These are phyloP conservation scores for Cladophialophora psammophila DNA, from an alignment of 2,329 filamentous ascomycete genomes.

Conservation along the genomic window DNA sequence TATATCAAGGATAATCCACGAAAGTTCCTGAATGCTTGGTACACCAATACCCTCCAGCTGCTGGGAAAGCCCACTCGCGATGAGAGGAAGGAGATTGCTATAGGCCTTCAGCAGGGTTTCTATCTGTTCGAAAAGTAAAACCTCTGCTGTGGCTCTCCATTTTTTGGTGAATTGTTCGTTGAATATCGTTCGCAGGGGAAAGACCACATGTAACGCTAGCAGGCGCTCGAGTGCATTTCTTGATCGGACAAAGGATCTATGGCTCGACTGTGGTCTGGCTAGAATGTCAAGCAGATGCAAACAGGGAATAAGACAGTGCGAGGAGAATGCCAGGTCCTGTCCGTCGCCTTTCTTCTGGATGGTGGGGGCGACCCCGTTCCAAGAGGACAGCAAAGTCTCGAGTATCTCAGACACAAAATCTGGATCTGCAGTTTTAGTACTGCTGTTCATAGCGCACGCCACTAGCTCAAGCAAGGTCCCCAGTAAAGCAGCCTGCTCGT, in stretches of 20 bases:
- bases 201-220: conserved; percentile 46
- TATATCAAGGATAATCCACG: conserved; percentile 43
- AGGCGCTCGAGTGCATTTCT: conserved; percentile 43
- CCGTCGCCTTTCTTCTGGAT: conserved; percentile 15
- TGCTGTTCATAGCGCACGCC: conserved; percentile 6
- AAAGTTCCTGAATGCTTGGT: not conserved
- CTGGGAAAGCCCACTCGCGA: not conserved
- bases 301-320: conserved; percentile 42
- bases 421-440: not conserved
- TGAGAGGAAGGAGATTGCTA: conserved; percentile 4
- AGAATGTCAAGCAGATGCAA: conserved; percentile 41
- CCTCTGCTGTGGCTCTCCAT: conserved; percentile 29
- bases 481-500: conserved; percentile 26
- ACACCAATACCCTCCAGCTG: not conserved
- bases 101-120: conserved; percentile 29
- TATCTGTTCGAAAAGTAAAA: conserved; percentile 28
- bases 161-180: conserved; percentile 33
- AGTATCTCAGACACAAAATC: conserved; percentile 19
- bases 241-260: not conserved
- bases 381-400: conserved; percentile 15
- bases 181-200: conserved; percentile 43
- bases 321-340: conserved; percentile 30
- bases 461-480: conserved; percentile 23
- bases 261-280: not conserved
- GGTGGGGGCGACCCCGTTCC: conserved; percentile 19